These are phyloP conservation scores for Chaetomiaceae sp. DNA, from an alignment of 2,329 filamentous ascomycete species.

Conservation along the genomic window DNA sequence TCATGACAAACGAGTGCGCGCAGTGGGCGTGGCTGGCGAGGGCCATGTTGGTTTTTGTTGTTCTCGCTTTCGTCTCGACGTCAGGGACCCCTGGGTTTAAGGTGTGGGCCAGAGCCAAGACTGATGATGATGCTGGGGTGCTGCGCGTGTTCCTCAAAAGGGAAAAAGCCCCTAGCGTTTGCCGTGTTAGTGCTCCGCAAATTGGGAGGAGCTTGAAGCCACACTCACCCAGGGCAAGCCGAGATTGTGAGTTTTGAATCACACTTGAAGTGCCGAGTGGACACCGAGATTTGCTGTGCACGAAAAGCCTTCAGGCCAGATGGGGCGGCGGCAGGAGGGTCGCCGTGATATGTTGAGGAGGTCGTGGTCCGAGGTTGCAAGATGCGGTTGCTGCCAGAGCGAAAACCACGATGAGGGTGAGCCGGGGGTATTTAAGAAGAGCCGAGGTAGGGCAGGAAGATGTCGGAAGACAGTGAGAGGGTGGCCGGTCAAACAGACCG, in stretches of 20 bases:
- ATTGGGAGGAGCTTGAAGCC: not conserved
- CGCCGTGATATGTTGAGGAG: not conserved
- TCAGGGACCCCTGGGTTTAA: slow-evolving; percentile 7
- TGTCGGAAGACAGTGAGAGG: not conserved
- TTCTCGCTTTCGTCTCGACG: not conserved
- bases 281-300: not conserved
- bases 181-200: slow-evolving; percentile 19
- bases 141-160: slow-evolving; percentile 14
- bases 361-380: not conserved
- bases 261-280: not conserved
- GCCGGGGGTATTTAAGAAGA: slow-evolving; percentile 13
- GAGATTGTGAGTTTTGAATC: not conserved
- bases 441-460: slow-evolving; percentile 9
- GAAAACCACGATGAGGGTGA: slow-evolving; percentile 8
- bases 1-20: slow-evolving; percentile 58
- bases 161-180: slow-evolving; percentile 18
- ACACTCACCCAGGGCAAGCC: slow-evolving; percentile 11
- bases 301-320: too few relatives aligned
- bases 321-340: not conserved
- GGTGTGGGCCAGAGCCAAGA: slow-evolving; percentile 8
- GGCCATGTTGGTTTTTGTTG: slow-evolving; percentile 38
- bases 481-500: slow-evolving; percentile 11
- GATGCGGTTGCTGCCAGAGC: slow-evolving; percentile 14
- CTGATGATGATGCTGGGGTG: slow-evolving; percentile 3
- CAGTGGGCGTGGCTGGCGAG: slow-evolving; percentile 49